A percentile compares a stretch with the other conserved stretches of the same genome.
phyloP scores from a whole-genome alignment of 768 basidiomycete genomes.

The Boletus pseudopeckii region DNA sequence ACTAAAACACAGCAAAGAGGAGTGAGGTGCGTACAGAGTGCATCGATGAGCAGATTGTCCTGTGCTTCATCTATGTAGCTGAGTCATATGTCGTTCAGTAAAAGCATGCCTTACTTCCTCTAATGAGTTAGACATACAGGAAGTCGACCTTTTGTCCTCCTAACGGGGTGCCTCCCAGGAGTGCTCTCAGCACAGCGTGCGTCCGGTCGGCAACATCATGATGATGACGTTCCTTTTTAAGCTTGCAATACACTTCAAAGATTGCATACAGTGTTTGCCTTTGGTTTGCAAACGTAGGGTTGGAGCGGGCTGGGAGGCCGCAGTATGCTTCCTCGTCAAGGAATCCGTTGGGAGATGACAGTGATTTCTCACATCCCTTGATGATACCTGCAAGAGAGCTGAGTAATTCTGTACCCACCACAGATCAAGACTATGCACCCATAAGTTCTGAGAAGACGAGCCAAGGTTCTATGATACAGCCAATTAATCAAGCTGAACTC shows the following conservation, averaged over 20 bases:
- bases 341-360: conserved; percentile 34
- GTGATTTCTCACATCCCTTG: conserved; percentile 60
- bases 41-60: conserved; percentile 67
- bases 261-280: conserved; percentile 49
- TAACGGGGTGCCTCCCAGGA: conserved; percentile 29
- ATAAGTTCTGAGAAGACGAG: conserved; percentile 65
- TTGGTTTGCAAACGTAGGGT: conserved; percentile 51
- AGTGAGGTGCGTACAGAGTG: conserved; percentile 41
- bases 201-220: conserved; percentile 65
- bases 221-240: conserved; percentile 41
- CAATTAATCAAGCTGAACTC: not conserved
- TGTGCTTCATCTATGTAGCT: conserved; percentile 74
- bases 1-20: not conserved
- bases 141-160: conserved; percentile 49
- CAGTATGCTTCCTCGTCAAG: conserved; percentile 46
- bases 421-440: conserved; percentile 36
- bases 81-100: not conserved
- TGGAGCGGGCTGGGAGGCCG: conserved; percentile 46
- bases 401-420: not conserved
- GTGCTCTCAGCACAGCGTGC: conserved; percentile 42
- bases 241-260: conserved; percentile 49
- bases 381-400: conserved; percentile 45
- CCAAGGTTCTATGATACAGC: conserved; percentile 45
- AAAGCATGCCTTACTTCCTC: not conserved
- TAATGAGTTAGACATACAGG: conserved; percentile 38